phyloP scores from a whole-genome alignment of 1,284 basidiomycete genomes.

The Trametes hirsuta region DNA sequence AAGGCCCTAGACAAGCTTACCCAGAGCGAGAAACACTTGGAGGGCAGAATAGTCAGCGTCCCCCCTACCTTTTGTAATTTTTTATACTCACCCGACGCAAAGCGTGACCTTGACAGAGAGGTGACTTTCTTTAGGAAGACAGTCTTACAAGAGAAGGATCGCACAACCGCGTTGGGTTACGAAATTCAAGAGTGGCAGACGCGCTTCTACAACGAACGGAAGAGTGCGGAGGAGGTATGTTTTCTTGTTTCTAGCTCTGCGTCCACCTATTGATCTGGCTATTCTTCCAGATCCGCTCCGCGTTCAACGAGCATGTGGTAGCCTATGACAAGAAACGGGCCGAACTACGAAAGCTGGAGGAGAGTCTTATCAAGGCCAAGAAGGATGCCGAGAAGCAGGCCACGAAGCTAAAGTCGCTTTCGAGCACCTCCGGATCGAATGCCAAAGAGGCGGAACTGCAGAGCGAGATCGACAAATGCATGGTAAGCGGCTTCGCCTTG shows the following conservation, averaged over 20 bases:
- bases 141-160: conserved; percentile 45
- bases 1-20: conserved; percentile 74
- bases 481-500: conserved; percentile 49
- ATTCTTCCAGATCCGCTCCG: conserved; percentile 24
- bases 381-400: conserved; percentile 57
- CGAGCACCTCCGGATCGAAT: conserved; percentile 30
- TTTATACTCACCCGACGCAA: background rate
- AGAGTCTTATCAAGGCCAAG: conserved; percentile 42
- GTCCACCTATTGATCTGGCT: background rate
- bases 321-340: conserved; percentile 25
- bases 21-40: conserved; percentile 61
- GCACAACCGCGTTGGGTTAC: conserved; percentile 33
- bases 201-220: conserved; percentile 43
- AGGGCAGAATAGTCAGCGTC: conserved; percentile 13
- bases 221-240: conserved; percentile 37
- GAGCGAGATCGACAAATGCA: conserved; percentile 62
- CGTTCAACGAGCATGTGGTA: conserved; percentile 29
- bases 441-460: conserved; percentile 47
- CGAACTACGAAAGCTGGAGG: conserved; percentile 32
- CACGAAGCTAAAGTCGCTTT: conserved; percentile 47
- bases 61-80: background rate
- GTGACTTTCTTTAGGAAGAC: conserved; percentile 46
- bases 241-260: background rate
- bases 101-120: conserved; percentile 57
- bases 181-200: conserved; percentile 39